Percentiles rank a stretch among this genome's conserved stretches.
Evolutionary conservation across 768 basidiomycete genomes (phyloP).

Genomic region (Hygrocybe punicea): DNA sequence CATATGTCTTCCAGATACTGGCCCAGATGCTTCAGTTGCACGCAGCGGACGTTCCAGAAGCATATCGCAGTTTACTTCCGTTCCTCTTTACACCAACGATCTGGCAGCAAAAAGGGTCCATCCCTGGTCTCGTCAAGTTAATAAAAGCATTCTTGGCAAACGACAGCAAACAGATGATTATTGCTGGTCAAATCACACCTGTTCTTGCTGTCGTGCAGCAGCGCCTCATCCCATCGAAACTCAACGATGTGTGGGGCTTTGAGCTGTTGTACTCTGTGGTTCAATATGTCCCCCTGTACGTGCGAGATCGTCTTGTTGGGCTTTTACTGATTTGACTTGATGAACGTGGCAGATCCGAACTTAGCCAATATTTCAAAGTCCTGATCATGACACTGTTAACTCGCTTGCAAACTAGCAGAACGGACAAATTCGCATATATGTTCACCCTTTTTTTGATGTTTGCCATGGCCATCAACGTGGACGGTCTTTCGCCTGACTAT

Average conservation of each 20-base stretch:
- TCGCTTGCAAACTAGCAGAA: constrained; percentile 83
- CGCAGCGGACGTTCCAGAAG: constrained; percentile 55
- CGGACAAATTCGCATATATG: constrained; percentile 80
- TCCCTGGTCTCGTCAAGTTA: constrained; percentile 88
- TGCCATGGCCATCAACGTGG: constrained; percentile 68
- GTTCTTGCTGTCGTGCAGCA: constrained; percentile 90
- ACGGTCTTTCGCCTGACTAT: constrained; percentile 74
- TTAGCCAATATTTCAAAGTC: constrained; percentile 72
- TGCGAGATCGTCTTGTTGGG: constrained; percentile 15
- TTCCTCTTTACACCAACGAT: constrained; percentile 79
- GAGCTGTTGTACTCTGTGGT: constrained; percentile 82
- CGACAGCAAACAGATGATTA: constrained; percentile 65
- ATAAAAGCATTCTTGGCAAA: constrained; percentile 78
- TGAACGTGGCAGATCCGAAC: constrained; percentile 45
- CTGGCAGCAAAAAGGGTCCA: constrained; percentile 93
- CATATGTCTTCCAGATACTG: constrained; percentile 95
- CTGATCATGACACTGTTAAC: constrained; percentile 76
- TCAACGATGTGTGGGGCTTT: constrained; percentile 89
- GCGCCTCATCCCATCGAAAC: constrained; percentile 78
- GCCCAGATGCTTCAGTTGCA: constrained; percentile 94
- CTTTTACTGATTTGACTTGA: background rate
- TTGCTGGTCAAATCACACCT: constrained; percentile 65
- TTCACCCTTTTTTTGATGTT: constrained; percentile 79
- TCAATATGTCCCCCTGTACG: constrained; percentile 71
- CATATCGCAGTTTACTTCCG: constrained; percentile 76